A percentile compares a stretch with the other conserved stretches of the same genome.
phyloP scores from a whole-genome alignment of 2,329 filamentous ascomycete genomes.

The Fusarium praegraminearum region DNA sequence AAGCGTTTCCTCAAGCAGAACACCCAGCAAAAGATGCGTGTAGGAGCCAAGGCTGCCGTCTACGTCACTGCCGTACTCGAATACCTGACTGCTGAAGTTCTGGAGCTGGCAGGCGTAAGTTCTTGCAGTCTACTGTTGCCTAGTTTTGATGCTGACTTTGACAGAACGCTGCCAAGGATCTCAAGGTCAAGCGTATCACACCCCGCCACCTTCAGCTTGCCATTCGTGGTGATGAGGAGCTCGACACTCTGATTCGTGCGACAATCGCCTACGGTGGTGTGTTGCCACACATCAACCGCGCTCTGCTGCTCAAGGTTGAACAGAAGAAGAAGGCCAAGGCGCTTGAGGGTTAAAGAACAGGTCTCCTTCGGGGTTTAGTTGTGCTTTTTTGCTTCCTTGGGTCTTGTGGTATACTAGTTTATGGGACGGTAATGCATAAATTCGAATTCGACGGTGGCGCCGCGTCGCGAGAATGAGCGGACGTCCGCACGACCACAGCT shows the following conservation, averaged over 20 bases:
- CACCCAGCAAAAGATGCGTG: slow-evolving; percentile 99
- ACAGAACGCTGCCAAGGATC: slow-evolving; percentile 96
- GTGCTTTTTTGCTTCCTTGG: slow-evolving; percentile 42
- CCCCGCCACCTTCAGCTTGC: slow-evolving; percentile 97
- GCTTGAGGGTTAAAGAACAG: slow-evolving; percentile 56
- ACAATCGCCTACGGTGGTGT: slow-evolving; percentile 99
- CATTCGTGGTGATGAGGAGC: slow-evolving; percentile 97
- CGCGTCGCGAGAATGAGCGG: slow-evolving; percentile 41
- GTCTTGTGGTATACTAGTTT: slow-evolving; percentile 44
- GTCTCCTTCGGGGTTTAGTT: slow-evolving; percentile 29
- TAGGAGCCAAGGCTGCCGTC: slow-evolving; percentile 97
- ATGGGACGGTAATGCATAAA: slow-evolving; percentile 49
- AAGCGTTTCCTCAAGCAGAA: slow-evolving; percentile 99
- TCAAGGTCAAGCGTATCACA: slow-evolving; percentile 99
- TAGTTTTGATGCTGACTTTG: slow-evolving; percentile 39
- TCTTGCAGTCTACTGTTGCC: slow-evolving; percentile 28
- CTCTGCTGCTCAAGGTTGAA: slow-evolving; percentile 93
- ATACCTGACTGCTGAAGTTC: slow-evolving; percentile 97
- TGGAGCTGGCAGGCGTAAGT: slow-evolving; percentile 91
- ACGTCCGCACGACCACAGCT: slow-evolving; percentile 42
- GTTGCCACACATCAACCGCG: slow-evolving; percentile 97
- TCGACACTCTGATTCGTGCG: slow-evolving; percentile 96
- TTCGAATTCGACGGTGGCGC: slow-evolving; percentile 45
- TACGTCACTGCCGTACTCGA: slow-evolving; percentile 98
- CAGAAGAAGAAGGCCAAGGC: slow-evolving; percentile 90